Percentiles rank a stretch among this genome's conserved stretches.
Evolutionary conservation across 805 yeast species (phyloP).

Genomic region (Kluyveromyces lactis): DNA sequence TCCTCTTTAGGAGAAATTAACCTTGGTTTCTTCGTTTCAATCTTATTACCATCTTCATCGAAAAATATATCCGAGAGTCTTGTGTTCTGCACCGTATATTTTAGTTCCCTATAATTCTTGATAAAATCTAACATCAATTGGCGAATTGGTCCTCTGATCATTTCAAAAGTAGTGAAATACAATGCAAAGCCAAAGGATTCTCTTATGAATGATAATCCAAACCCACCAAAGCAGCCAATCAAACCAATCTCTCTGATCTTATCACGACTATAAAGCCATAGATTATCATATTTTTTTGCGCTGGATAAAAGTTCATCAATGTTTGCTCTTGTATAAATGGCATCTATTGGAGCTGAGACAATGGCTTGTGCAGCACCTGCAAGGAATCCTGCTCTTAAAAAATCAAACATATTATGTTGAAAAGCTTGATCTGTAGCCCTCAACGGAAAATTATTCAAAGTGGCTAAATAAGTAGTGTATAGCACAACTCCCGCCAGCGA

Average conservation of each 20-base stretch:
- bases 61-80: constrained; percentile 20
- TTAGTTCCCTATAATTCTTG: constrained; percentile 35
- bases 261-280: constrained; percentile 68
- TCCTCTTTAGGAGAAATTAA: constrained; percentile 19
- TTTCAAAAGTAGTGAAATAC: constrained; percentile 75
- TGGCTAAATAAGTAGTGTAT: constrained; percentile 70
- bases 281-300: constrained; percentile 43
- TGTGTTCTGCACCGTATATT: constrained; percentile 20
- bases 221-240: constrained; percentile 85
- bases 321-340: constrained; percentile 73
- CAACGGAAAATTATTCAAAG: constrained; percentile 24
- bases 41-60: constrained; percentile 6
- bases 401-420: constrained; percentile 36
- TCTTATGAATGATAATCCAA: constrained; percentile 64
- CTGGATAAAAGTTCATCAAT: constrained; percentile 67
- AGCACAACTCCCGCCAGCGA: constrained; percentile 82
- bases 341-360: constrained; percentile 91
- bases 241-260: constrained; percentile 69
- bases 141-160: constrained; percentile 62
- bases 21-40: constrained; percentile 1
- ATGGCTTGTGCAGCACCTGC: constrained; percentile 87
- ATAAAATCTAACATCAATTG: constrained; percentile 39
- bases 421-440: constrained; percentile 18
- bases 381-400: constrained; percentile 68
- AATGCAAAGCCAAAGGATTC: constrained; percentile 79